Percentiles rank a stretch among this genome's conserved stretches.
Evolutionary conservation across 140 eudicot genomes (phyloP).

Genomic region (Erigeron philadelphicus): DNA sequence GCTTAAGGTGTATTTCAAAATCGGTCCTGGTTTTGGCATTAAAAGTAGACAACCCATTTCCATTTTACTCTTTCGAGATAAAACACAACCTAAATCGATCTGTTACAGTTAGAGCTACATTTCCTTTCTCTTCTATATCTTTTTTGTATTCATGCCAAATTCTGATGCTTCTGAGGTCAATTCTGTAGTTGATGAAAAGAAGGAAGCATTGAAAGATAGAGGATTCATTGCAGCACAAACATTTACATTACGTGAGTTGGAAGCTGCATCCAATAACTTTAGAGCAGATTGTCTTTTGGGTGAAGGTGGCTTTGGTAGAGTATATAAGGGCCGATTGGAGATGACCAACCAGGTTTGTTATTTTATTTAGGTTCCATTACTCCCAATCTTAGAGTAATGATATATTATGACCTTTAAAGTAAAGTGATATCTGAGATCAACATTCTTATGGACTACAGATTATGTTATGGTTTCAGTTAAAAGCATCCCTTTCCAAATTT

Average conservation of each 20-base stretch:
- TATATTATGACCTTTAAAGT: not conserved
- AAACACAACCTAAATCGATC: not conserved
- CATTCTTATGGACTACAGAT: not conserved
- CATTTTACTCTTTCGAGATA: too few species aligned
- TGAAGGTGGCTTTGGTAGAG: conserved; percentile 9
- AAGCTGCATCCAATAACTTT: not conserved
- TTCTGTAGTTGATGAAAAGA: not conserved
- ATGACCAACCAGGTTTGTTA: conserved; percentile 5
- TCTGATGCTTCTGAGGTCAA: not conserved
- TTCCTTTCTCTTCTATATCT: not conserved
- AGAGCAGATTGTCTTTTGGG: conserved; percentile 7
- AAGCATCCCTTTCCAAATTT: too few species aligned
- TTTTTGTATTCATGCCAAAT: not conserved
- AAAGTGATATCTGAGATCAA: not conserved
- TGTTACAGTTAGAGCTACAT: not conserved
- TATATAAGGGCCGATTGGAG: conserved; percentile 2
- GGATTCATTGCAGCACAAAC: conserved; percentile 9
- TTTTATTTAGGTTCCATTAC: not conserved
- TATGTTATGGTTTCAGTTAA: too few species aligned
- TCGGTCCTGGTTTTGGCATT: too few species aligned
- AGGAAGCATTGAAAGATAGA: not conserved
- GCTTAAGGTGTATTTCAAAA: too few species aligned
- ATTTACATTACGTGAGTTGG: not conserved
- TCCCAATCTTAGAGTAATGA: not conserved
- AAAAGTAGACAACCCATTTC: too few species aligned